Evolutionary conservation across 192 early-diverging fungal genomes (phyloP).

Genomic region (Coemansia sp.): DNA sequence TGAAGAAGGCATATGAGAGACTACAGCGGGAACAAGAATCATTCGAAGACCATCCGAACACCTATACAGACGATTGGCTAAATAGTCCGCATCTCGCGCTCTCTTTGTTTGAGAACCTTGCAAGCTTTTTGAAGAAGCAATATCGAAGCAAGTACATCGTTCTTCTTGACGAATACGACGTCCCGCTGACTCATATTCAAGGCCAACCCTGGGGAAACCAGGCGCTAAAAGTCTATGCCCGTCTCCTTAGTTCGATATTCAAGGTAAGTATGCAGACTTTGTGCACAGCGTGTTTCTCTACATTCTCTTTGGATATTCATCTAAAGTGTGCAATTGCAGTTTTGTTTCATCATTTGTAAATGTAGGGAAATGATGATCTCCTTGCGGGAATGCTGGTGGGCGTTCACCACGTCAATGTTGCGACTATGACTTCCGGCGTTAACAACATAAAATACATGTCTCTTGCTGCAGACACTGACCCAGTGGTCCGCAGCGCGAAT

Average conservation of each 20-base stretch:
- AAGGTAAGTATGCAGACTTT: conserved; percentile 7
- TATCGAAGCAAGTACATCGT: too few species aligned
- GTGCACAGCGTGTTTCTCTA: neutral
- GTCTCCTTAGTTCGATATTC: conserved; percentile 10
- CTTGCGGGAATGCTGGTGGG: conserved; percentile 8
- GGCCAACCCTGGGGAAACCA: neutral
- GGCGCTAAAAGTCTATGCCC: neutral
- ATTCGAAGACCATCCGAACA: neutral
- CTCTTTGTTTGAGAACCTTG: neutral
- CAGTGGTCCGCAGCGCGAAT: neutral
- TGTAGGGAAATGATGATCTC: conserved; percentile 8
- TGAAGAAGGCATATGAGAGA: neutral
- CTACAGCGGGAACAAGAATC: neutral
- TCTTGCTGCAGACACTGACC: neutral
- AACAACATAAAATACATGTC: conserved; percentile 7
- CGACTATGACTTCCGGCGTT: neutral
- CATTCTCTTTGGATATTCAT: too few species aligned
- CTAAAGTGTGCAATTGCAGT: too few species aligned
- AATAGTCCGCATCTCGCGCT: neutral
- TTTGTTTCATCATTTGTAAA: neutral
- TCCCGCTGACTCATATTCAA: neutral
- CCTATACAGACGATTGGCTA: neutral
- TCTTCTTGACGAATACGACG: conserved; percentile 1
- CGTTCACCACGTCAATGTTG: conserved; percentile 5
- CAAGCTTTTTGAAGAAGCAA: too few species aligned